Percentiles rank a stretch among this genome's conserved stretches.
Conservation (phyloP, 1,139 yeast genomes). For the Entelexis sorbosivorans region DNA sequence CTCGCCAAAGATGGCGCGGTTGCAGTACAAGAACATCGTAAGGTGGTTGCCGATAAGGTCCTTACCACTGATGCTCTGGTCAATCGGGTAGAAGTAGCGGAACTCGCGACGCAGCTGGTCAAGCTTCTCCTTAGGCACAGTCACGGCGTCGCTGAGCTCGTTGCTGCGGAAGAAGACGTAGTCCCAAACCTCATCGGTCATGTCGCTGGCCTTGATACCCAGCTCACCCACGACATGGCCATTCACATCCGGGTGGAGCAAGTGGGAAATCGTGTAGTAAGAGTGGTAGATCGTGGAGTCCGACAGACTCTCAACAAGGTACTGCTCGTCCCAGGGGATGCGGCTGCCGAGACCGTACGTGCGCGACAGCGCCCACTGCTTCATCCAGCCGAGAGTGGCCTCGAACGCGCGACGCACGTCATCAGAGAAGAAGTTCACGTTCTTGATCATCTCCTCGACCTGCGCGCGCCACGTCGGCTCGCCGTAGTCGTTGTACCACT, state of each 20-base stretch:
- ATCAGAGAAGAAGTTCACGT: slow-evolving; percentile 67
- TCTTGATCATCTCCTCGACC: slow-evolving; percentile 68
- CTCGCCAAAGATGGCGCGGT: slow-evolving; percentile 86
- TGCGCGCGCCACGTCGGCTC: slow-evolving; percentile 83
- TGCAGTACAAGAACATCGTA: slow-evolving; percentile 87
- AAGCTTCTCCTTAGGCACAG: slow-evolving; percentile 56
- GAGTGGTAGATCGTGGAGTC: slow-evolving; percentile 97
- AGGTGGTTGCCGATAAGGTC: slow-evolving; percentile 96
- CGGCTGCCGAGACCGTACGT: slow-evolving; percentile 92
- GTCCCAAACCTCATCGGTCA: slow-evolving; percentile 92
- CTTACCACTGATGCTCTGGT: slow-evolving; percentile 73
- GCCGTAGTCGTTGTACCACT: slow-evolving; percentile 97
- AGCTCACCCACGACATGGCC: slow-evolving; percentile 68
- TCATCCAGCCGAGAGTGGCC: slow-evolving; percentile 91
- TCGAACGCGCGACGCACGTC: slow-evolving; percentile 91
- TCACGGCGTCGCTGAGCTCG: slow-evolving; percentile 38
- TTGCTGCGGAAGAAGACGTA: slow-evolving; percentile 72
- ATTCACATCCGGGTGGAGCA: slow-evolving; percentile 75
- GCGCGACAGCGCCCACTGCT: slow-evolving; percentile 98
- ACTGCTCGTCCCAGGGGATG: slow-evolving; percentile 95
- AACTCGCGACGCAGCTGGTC: slow-evolving; percentile 32
- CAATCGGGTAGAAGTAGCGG: slow-evolving; percentile 23
- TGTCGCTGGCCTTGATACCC: slow-evolving; percentile 63
- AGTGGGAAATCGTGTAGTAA: slow-evolving; percentile 81
- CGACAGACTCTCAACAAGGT: slow-evolving; percentile 85